These are phyloP conservation scores for Mesembryanthemum crystallinum DNA, from an alignment of 148 eudicot genomes.

Conservation along the genomic window DNA sequence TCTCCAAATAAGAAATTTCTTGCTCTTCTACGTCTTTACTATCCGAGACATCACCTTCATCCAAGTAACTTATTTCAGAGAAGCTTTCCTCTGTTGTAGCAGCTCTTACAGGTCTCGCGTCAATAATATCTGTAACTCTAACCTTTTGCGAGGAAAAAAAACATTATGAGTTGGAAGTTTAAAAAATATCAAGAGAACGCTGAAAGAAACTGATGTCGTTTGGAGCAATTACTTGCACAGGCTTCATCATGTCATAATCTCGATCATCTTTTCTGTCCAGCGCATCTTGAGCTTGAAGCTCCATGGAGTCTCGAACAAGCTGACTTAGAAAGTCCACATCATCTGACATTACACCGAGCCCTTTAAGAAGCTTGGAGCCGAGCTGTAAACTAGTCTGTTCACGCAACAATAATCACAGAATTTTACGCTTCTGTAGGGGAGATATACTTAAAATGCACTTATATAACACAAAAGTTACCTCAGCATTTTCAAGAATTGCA, in stretches of 20 bases:
- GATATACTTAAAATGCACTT: no score
- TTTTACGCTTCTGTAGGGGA: not conserved
- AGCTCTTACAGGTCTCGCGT: constrained; percentile 13
- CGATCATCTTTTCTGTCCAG: constrained; percentile 38
- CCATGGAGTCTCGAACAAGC: constrained; percentile 82
- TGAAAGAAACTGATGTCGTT: not conserved
- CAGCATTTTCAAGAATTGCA: constrained; percentile 93
- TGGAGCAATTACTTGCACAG: constrained; percentile 55
- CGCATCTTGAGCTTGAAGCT: constrained; percentile 72
- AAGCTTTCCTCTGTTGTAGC: constrained; percentile 3
- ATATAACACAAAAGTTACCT: constrained; percentile 45
- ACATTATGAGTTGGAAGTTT: not conserved
- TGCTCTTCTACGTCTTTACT: constrained; percentile 34
- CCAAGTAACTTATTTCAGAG: constrained; percentile 23
- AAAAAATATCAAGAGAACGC: not conserved
- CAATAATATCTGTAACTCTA: constrained; percentile 58
- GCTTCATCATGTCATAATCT: constrained; percentile 56
- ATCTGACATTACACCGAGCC: constrained; percentile 93
- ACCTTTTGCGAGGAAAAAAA: constrained; percentile 34
- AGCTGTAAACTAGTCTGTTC: constrained; percentile 94
- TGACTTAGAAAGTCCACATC: constrained; percentile 79
- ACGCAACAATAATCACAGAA: constrained; percentile 2
- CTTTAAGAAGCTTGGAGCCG: constrained; percentile 89
- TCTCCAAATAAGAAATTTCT: constrained; percentile 44
- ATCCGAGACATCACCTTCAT: constrained; percentile 19